Base-by-base conservation (phyloP, 2,329 filamentous ascomycete species). In the Epichloe sibirici region DNA sequence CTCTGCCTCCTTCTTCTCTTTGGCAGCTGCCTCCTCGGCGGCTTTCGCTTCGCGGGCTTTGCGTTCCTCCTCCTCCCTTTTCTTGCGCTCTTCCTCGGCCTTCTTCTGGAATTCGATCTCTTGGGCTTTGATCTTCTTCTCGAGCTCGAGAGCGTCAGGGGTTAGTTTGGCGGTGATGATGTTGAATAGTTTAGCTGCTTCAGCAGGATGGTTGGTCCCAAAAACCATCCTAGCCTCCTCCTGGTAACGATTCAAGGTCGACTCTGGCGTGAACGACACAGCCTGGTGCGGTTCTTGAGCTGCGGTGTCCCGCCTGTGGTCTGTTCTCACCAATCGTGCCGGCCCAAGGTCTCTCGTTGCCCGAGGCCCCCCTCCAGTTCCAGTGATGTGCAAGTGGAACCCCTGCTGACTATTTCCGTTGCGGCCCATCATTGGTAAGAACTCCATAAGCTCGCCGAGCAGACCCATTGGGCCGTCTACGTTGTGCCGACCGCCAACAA, bases 221-320 rank as follows among this genome's bases (percentile, higher is more conserved):
- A 93, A 97, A 0, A 97, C 76, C 66, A 98, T 83, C 57, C 85
- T 83, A 8, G 90, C 85, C 66, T 97, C 94, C 63, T 96, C 89
- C 63, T 87, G 81, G 85, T 94, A 98, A 56, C 93, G 84, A 51
- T 78, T 76, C 52, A 78, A 74, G 1, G 93, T 97, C 8, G 80
- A 75, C 39, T 82, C 79, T 8, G 88, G 76, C 21, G 76, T 72
- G 65, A 97, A 97, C 3, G 82, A 74, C 28, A 90, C 83, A 12
- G 88, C 85, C 59, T 86, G 84, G n/a, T 80, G 74, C 12, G 85
- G 85, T 53, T 88, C 85, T 61, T 77, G 69, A 57, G 71, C 66
- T 39, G 68, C 59, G 17, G 57, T 59, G 23, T 78, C 76, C 12
- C 76, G 71, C 25, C 78, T 74, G 40, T 68, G 66, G 21, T 80